A percentile compares a stretch with the other conserved stretches of the same genome.
These are phyloP conservation scores for Phytophthora syringae DNA, from an alignment of 352 stramenopile genomes.

Conservation along the genomic window DNA sequence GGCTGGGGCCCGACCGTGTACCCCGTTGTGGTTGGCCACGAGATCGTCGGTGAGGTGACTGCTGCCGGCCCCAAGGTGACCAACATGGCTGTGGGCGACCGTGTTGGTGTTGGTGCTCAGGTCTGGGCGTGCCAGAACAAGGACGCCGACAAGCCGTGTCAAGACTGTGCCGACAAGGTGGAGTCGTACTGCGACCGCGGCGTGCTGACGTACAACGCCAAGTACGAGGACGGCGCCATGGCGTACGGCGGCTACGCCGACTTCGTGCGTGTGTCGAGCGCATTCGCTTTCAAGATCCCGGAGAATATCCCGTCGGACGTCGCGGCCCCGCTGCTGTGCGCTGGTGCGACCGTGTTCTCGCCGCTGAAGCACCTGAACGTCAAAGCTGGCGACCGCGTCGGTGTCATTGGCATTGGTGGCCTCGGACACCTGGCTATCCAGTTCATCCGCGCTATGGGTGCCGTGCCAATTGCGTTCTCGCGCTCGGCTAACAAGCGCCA, in stretches of 20 bases:
- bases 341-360: slow-evolving; percentile 78
- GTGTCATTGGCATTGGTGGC: slow-evolving; percentile 81
- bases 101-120: too few species aligned
- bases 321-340: too few species aligned
- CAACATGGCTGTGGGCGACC: too few species aligned
- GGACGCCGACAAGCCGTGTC: slow-evolving; percentile 63
- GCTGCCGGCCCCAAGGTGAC: too few species aligned
- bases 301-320: slow-evolving; percentile 61
- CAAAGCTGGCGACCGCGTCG: slow-evolving; percentile 62
- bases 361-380: slow-evolving; percentile 67
- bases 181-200: slow-evolving; percentile 71
- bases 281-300: slow-evolving; percentile 74
- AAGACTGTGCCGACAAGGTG: slow-evolving; percentile 56
- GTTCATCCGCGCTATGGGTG: slow-evolving; percentile 71
- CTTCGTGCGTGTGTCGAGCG: slow-evolving; percentile 67
- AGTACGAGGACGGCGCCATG: slow-evolving; percentile 53
- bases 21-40: slow-evolving; percentile 57
- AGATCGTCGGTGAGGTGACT: too few species aligned
- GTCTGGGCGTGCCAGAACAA: slow-evolving; percentile 72
- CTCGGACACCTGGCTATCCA: slow-evolving; percentile 88
- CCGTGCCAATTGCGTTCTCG: slow-evolving; percentile 67
- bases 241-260: slow-evolving; percentile 76
- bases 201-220: slow-evolving; percentile 62
- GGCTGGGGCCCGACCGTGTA: slow-evolving; percentile 53
- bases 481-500: slow-evolving; percentile 64